Evolutionary conservation across 2,329 filamentous ascomycete genomes (phyloP).

Genomic region (Geosmithia putterillii): DNA sequence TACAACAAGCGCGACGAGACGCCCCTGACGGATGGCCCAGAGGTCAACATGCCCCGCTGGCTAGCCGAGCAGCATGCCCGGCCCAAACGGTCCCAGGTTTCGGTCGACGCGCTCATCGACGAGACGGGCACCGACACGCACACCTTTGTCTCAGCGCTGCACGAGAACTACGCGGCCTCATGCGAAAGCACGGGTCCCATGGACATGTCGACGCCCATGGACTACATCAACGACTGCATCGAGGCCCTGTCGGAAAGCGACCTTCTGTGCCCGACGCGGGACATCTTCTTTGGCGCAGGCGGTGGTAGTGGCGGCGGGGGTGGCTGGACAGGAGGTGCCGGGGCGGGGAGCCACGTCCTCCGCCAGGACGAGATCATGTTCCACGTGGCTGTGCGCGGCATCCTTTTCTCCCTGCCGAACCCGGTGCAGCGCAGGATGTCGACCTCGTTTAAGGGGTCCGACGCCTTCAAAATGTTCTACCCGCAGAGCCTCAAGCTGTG

Average conservation of each 20-base stretch:
- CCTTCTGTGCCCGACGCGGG: constrained; percentile 63
- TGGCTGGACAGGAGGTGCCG: constrained; percentile 39
- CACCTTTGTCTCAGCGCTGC: constrained; percentile 79
- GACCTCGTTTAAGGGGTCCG: constrained; percentile 31
- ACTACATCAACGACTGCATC: constrained; percentile 75
- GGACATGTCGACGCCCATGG: constrained; percentile 51
- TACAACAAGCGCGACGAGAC: constrained; percentile 79
- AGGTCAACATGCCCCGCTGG: constrained; percentile 43
- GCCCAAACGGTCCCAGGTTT: constrained; percentile 51
- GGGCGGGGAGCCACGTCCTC: constrained; percentile 58
- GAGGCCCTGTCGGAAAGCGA: constrained; percentile 82
- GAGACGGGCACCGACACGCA: constrained; percentile 87
- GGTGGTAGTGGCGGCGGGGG: constrained; percentile 44
- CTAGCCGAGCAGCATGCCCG: constrained; percentile 42
- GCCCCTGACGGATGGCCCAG: constrained; percentile 28
- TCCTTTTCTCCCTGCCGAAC: constrained; percentile 73
- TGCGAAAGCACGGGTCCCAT: constrained; percentile 47
- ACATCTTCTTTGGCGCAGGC: constrained; percentile 52
- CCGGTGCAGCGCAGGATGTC: constrained; percentile 64
- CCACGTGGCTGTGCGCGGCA: constrained; percentile 75
- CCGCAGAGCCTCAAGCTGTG: constrained; percentile 75
- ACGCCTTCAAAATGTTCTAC: constrained; percentile 85
- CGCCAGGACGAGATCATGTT: constrained; percentile 93
- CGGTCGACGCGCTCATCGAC: constrained; percentile 69
- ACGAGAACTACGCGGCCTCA: constrained; percentile 87